Evolutionary conservation across 306 rosid species (phyloP).

Genomic region (Fagus crenata): DNA sequence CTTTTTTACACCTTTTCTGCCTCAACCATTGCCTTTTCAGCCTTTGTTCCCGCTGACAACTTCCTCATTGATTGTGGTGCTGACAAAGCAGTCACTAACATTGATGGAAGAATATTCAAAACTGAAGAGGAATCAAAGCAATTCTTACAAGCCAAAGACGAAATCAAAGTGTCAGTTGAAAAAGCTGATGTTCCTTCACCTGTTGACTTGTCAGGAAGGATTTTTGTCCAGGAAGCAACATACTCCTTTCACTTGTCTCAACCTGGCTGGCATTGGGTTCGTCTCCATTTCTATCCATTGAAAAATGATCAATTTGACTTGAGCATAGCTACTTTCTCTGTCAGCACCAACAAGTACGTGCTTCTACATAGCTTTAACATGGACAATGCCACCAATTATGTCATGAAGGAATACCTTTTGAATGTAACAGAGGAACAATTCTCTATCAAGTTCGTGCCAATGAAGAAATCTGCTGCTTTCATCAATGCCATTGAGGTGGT

Average conservation of each 20-base stretch:
- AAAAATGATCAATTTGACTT: slow-evolving; percentile 47
- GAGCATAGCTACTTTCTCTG: slow-evolving; percentile 53
- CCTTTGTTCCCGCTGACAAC: slow-evolving; percentile 41
- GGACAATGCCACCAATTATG: slow-evolving; percentile 37
- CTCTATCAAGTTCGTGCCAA: slow-evolving; percentile 40
- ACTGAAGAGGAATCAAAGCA: slow-evolving; percentile 58
- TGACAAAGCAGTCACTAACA: slow-evolving; percentile 30
- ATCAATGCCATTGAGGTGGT: slow-evolving; percentile 58
- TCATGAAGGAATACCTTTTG: slow-evolving; percentile 56
- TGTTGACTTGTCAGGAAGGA: slow-evolving; percentile 55
- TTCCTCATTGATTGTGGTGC: slow-evolving; percentile 83
- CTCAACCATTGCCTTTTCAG: slow-evolving; percentile 8
- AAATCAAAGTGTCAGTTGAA: slow-evolving; percentile 37
- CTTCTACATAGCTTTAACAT: slow-evolving; percentile 62
- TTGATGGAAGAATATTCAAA: slow-evolving; percentile 79
- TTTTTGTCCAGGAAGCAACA: slow-evolving; percentile 57
- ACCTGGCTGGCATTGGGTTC: slow-evolving; percentile 63
- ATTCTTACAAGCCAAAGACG: slow-evolving; percentile 53
- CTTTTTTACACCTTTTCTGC: slow-evolving; percentile 31
- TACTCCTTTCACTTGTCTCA: slow-evolving; percentile 53
- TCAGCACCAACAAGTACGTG: slow-evolving; percentile 39
- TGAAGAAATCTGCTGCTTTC: slow-evolving; percentile 58
- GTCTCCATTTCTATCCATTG: slow-evolving; percentile 57
- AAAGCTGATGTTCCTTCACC: slow-evolving; percentile 38
- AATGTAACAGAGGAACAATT: slow-evolving; percentile 34